Evolutionary conservation across 1,284 basidiomycete genomes (phyloP), one percentile per base, ranked within the genome.

Genomic region (Laetiporus sulphureus): DNA sequence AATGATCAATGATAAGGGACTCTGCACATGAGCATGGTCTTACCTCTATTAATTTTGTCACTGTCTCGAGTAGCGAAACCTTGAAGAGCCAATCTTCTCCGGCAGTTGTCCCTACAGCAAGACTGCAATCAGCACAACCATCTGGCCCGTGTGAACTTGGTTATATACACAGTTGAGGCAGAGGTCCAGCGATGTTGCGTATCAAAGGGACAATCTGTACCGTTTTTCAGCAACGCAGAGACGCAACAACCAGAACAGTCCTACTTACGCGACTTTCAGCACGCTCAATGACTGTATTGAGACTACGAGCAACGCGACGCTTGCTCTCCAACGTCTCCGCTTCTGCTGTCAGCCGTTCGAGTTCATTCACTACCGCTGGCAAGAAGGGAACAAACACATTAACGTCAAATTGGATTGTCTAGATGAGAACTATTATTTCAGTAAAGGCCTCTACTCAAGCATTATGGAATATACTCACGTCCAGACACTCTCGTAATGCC

Each of bases 61-160:
- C 75, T 4, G 86, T 79, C 5, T 72, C 74, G 3, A 94, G 68
- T 4, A 94, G 64, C 2, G 79, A 79, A 2, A 71, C 72, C 58
- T 91, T 93, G 67, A 91, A 86, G 16, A 90, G 60, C 73, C 78
- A 87, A 48, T 92, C 84, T 10, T 81, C 78, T 19, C 77, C 82
- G 4, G 80, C 77, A 38, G 69, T 63, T 18, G 66, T 68, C 86
- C 85, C 85, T 85, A n/a, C 13, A 32, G 25, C 36, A 3, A 19
- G 2, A 10, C 13, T 10, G 13, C 15, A 19, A 46, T 46, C 43
- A 46, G 10, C 36, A 34, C 25, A 29, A 18, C 32, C 32, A 19
- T 20, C 24, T n/a, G 10, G 45, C 27, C 32, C 21, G 42, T 36
- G 44, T 33, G 29, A 34, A n/a, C 24, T 11, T 32, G 27, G 32